Conservation (phyloP, 176 grass and related monocot species). For the Bothriochloa decipiens region DNA sequence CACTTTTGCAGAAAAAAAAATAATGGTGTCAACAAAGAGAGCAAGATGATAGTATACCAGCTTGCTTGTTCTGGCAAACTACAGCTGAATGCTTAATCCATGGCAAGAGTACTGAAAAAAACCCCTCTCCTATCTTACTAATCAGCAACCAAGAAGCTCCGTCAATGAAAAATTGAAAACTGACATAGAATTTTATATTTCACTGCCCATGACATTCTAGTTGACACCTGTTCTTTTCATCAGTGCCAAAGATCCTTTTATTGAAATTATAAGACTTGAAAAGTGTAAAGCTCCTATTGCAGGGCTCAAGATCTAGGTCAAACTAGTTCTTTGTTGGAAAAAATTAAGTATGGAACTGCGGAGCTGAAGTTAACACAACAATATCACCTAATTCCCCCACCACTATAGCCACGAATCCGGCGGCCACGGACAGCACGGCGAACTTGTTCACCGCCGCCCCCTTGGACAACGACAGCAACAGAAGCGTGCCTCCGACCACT, state of each 20-base stretch:
- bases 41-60: not conserved
- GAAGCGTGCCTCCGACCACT: constrained; percentile 45
- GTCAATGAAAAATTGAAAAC: not conserved
- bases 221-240: not conserved
- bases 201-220: not conserved
- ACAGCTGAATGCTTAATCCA: too few relatives aligned
- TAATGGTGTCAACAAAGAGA: not conserved
- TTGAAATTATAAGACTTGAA: not conserved
- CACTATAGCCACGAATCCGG: constrained; percentile 72
- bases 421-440: constrained; percentile 54
- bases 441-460: constrained; percentile 58
- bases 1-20: not conserved
- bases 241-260: constrained; percentile 17
- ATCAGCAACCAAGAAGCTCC: not conserved
- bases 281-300: not conserved
- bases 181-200: not conserved
- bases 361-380: not conserved
- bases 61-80: constrained; percentile 10
- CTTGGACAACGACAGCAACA: constrained; percentile 57
- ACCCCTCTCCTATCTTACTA: not conserved
- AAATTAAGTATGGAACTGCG: not conserved
- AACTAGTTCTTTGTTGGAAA: not conserved
- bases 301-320: not conserved
- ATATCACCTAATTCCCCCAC: constrained; percentile 82
- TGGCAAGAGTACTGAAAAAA: not conserved